Conservation (phyloP, 345 rosid species). For the Pelargonium nanum region DNA sequence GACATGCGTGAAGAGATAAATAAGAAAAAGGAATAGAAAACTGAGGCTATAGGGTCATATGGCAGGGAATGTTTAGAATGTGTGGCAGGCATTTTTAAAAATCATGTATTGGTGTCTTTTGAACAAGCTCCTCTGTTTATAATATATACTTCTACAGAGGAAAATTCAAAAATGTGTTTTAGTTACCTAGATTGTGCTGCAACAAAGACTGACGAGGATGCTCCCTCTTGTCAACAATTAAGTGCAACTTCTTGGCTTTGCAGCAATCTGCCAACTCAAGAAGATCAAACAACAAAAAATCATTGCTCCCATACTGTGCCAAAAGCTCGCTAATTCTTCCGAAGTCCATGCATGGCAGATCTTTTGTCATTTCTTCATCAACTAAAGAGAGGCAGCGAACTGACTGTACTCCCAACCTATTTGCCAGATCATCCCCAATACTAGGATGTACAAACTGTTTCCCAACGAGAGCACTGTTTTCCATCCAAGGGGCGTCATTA, state of each 20-base stretch:
- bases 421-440: slow-evolving; percentile 77
- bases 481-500: slow-evolving; percentile 99
- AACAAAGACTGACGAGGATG: slow-evolving; percentile 79
- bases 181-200: slow-evolving; percentile 80
- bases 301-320: slow-evolving; percentile 57
- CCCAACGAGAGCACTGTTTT: slow-evolving; percentile 43
- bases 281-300: slow-evolving; percentile 78
- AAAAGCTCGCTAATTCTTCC: slow-evolving; percentile 69
- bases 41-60: not conserved
- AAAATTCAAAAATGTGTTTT: not conserved
- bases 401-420: slow-evolving; percentile 75
- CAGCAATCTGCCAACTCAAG: slow-evolving; percentile 97
- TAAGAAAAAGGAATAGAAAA: no score
- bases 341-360: slow-evolving; percentile 91
- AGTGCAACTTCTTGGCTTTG: slow-evolving; percentile 64
- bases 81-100: no score
- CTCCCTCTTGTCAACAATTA: slow-evolving; percentile 81
- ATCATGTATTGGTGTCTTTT: not conserved
- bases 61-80: not conserved
- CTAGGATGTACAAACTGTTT: slow-evolving; percentile 73
- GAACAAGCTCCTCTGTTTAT: not conserved
- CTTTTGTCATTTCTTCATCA: slow-evolving; percentile 65
- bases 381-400: slow-evolving; percentile 73
- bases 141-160: not conserved
- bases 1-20: not conserved